A percentile compares a stretch with the other conserved stretches of the same genome.
Evolutionary conservation across 1,139 yeast species (phyloP).

Genomic region (Diutina siamensis): DNA sequence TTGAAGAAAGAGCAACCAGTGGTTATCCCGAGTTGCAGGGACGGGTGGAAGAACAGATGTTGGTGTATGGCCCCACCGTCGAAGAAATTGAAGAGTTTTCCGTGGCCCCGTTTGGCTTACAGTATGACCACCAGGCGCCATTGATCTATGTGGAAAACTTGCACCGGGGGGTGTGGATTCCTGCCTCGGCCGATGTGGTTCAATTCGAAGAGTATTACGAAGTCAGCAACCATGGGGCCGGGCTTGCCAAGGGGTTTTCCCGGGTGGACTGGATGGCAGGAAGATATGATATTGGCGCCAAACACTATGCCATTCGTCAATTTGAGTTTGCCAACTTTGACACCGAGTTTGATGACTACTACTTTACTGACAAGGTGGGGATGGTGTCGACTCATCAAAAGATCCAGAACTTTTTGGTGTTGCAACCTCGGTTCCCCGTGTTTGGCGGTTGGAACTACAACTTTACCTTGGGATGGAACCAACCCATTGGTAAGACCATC

Average conservation of each 20-base stretch:
- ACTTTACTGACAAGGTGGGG: conserved; percentile 83
- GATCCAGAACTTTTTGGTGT: conserved; percentile 34
- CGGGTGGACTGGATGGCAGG: conserved; percentile 66
- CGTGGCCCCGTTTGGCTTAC: conserved; percentile 37
- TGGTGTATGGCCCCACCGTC: conserved; percentile 49
- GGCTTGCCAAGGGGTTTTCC: conserved; percentile 56
- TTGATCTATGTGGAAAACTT: conserved; percentile 47
- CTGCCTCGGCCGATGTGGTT: conserved; percentile 28
- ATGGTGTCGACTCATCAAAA: conserved; percentile 77
- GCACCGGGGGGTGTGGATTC: conserved; percentile 67
- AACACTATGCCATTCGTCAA: conserved; percentile 40
- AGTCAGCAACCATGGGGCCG: conserved; percentile 65
- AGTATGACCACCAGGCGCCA: conserved; percentile 61
- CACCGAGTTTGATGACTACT: conserved; percentile 39
- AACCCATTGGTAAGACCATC: conserved; percentile 42
- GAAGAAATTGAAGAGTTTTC: conserved; percentile 34
- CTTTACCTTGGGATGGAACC: conserved; percentile 89
- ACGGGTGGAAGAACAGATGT: conserved; percentile 24
- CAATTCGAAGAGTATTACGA: conserved; percentile 79
- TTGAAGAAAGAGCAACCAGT: conserved; percentile 10
- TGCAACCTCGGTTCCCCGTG: conserved; percentile 83
- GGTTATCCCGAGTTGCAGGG: conserved; percentile 20
- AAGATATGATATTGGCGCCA: conserved; percentile 27
- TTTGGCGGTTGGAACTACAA: conserved; percentile 96
- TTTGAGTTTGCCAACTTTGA: conserved; percentile 31